Evolutionary conservation across 495 filamentous ascomycete genomes (phyloP), one percentile per base, ranked within the genome.

Genomic region (Trichodelitschia bisporula): DNA sequence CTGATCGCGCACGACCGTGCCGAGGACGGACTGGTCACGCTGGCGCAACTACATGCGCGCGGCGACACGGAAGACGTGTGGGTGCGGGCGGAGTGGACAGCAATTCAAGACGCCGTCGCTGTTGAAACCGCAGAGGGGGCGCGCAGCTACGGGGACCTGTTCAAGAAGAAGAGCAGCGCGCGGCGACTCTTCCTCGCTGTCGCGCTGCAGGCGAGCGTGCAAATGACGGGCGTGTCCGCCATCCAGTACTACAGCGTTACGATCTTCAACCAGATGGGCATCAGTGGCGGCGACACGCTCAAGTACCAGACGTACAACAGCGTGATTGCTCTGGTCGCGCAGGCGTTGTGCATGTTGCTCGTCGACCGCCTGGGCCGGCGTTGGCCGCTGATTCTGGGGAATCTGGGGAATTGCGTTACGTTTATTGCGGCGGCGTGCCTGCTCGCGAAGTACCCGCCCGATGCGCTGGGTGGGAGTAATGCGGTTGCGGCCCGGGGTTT

Each of bases 151-250:
- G 15, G 44, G 2, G 72, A 77, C 37, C 55, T 78, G 1, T 72
- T 77, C 43, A 66, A 46, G 4, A 62, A 64, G 34, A 59, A 55
- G 16, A 64, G 66, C 2, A 66, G 62, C 2, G 76, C 76, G 54
- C 64, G 72, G 12, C 62, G 72, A 10, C 49, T 78, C 6, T 68
- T 77, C 45, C 55, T 78, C 11, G 69, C 67, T 32, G 65, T 61
- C 40, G 53, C 72, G 0, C 45, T 78, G 12, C 72, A 77, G 44
- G 70, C 68, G 3, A 66, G 64, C 1, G 58, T 66, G 11, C 72
- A 78, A 40, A 70, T 77, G 70, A 77, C 72, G 0, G 72, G 72
- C 36, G 70, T 75, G 2, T 66, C 61, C 3, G 71, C 71, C 0
- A 75, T 77, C 40, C 18, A 77, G 53, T 75, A 78, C 43, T 77